Evolutionary conservation across 2,329 filamentous ascomycete genomes (phyloP).

Genomic region (Scedosporium minutisporum): DNA sequence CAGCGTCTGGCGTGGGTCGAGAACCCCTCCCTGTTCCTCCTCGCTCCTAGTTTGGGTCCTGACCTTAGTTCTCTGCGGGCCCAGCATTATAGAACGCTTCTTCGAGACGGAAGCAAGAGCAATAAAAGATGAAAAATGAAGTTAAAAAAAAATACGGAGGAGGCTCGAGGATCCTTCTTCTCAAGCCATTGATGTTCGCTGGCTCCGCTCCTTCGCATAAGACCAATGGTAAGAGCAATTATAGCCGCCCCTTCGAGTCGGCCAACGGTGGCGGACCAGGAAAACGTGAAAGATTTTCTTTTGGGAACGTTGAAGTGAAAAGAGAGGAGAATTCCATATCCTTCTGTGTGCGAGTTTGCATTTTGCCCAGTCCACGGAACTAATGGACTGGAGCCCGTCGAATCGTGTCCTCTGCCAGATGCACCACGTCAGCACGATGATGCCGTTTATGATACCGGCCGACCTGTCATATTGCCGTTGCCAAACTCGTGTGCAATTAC

Average conservation of each 20-base stretch:
- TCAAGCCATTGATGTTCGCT: neutral
- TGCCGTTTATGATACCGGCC: neutral
- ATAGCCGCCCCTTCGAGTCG: neutral
- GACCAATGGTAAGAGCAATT: neutral
- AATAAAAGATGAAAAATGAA: too few species aligned
- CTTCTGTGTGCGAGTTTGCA: too few species aligned
- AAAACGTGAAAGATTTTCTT: neutral
- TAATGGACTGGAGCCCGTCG: too few species aligned
- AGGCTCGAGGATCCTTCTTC: neutral
- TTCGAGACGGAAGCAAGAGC: too few species aligned
- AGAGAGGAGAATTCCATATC: neutral
- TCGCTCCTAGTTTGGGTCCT: too few species aligned
- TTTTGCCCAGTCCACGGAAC: too few species aligned
- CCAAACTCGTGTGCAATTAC: neutral
- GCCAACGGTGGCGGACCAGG: neutral
- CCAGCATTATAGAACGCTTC: too few species aligned
- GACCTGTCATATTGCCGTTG: neutral
- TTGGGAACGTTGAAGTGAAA: neutral
- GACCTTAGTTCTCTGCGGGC: too few species aligned
- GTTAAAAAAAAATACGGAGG: too few species aligned
- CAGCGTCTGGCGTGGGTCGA: too few species aligned
- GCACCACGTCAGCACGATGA: neutral
- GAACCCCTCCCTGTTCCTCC: too few species aligned
- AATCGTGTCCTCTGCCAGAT: neutral
- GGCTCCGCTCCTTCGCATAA: neutral